Conservation (phyloP, 2,329 filamentous ascomycete genomes). For the Aspergillus intermedius region DNA sequence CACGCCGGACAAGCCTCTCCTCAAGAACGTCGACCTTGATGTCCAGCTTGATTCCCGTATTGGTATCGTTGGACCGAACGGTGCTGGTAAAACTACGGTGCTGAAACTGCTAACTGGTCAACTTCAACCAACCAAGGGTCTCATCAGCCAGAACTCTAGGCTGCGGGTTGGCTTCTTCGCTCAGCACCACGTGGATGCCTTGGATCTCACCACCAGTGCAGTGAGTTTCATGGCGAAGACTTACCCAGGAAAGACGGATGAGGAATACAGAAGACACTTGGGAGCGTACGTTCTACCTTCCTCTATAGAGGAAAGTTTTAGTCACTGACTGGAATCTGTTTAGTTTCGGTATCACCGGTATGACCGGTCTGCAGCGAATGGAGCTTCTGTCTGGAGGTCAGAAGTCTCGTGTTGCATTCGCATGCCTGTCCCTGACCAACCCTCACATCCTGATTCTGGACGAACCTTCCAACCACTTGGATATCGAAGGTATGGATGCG, state of each 20-base stretch:
- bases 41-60: constrained; percentile 97
- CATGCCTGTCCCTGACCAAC: constrained; percentile 87
- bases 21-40: constrained; percentile 84
- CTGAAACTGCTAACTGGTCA: constrained; percentile 92
- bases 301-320: not conserved
- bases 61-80: constrained; percentile 98
- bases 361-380: constrained; percentile 95
- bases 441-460: constrained; percentile 96
- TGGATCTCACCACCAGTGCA: constrained; percentile 81
- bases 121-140: constrained; percentile 65
- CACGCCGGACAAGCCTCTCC: constrained; percentile 66
- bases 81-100: constrained; percentile 97
- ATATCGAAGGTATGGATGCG: constrained; percentile 99
- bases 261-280: constrained; percentile 92
- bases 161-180: constrained; percentile 94
- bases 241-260: constrained; percentile 85
- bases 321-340: constrained; percentile 1
- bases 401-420: constrained; percentile 96
- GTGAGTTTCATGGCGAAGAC: constrained; percentile 94
- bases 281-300: constrained; percentile 62
- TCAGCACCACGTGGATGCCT: constrained; percentile 94
- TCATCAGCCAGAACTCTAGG: constrained; percentile 83
- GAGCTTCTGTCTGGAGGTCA: constrained; percentile 89
- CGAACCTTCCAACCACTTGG: constrained; percentile 96
- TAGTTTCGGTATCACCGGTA: constrained; percentile 71